Evolutionary conservation across 108 stramenopile species (phyloP), one percentile per base, ranked within the genome.

Genomic region (Skeletonema marinoi): DNA sequence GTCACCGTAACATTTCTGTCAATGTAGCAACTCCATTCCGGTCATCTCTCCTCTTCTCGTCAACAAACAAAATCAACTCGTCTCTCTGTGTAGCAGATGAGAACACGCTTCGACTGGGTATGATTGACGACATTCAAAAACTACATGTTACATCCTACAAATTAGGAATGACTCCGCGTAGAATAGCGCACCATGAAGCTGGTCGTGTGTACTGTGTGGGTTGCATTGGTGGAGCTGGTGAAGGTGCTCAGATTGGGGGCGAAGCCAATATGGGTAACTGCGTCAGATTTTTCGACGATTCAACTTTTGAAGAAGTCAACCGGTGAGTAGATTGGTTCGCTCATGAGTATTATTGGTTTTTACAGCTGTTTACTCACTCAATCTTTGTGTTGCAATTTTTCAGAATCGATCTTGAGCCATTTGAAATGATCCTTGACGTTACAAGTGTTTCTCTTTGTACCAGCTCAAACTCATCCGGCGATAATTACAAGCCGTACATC

Each of bases 51-150:
- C 78, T 95, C 12, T 92, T 90, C 69, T 78, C 86, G 9, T 64
- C 83, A 8, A 65, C 78, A 59, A 85, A 78, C 35, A 70, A 67
- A 13, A 80, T 83, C 35, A 88, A 84, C 65, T 96, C 97, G 74
- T 96, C 97, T 58, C 85, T 99, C 13, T 96, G 97, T 60, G 80
- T 99, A 19, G 91, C 97, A 14, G 95, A 97, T 44, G 97, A 98
- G 69, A 76, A 77, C 19, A 87, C 81, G 50, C 79, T 99, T 46
- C 86, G 94, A 46, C 85, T 99, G 54, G 99, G 99, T 8, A 93
- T 95, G 32, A 97, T 98, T 61, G 98, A 99, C 77, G 94, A 97
- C 73, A 97, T 99, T 69, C 97, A 99, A 85, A 98, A 97, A 83
- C 92, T 99, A 68, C 98, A 99, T 84, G 94, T 99, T 44, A 93